Evolutionary conservation across 2,329 filamentous ascomycete genomes (phyloP).

Genomic region (Venturia carpophila): DNA sequence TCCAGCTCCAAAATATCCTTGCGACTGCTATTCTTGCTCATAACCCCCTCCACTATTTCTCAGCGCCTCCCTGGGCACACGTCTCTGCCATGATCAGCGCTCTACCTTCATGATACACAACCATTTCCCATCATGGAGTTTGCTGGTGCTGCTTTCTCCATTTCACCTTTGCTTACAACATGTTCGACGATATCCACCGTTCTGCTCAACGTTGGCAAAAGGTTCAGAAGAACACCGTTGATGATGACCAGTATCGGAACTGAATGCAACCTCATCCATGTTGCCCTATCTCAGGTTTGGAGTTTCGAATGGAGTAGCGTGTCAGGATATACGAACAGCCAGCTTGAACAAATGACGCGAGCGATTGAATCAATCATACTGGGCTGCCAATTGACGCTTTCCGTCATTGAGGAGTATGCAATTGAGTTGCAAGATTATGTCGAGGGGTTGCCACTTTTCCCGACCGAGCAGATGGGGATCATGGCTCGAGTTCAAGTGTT

Average conservation of each 20-base stretch:
- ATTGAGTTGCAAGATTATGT: constrained; percentile 19
- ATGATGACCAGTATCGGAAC: constrained; percentile 20
- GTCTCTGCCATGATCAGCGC: not conserved
- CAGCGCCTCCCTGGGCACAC: no score
- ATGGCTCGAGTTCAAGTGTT: constrained; percentile 18
- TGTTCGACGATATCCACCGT: constrained; percentile 18
- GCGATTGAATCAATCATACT: constrained; percentile 18
- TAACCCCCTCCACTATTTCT: no score
- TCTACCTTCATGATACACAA: not conserved
- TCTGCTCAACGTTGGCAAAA: constrained; percentile 17
- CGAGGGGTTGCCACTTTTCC: constrained; percentile 4
- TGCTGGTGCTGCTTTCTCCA: constrained; percentile 18
- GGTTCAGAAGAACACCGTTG: constrained; percentile 17
- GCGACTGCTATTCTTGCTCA: not conserved
- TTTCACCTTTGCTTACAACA: constrained; percentile 15
- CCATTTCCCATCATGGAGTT: constrained; percentile 13
- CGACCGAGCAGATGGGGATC: constrained; percentile 18
- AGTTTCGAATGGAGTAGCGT: constrained; percentile 15
- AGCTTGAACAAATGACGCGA: constrained; percentile 17
- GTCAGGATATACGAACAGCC: not conserved
- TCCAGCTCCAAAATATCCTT: not conserved
- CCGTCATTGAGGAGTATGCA: constrained; percentile 20
- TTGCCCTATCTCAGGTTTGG: constrained; percentile 17
- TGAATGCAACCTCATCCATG: constrained; percentile 19
- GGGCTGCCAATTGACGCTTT: constrained; percentile 19